These are phyloP conservation scores for Leishmania gerbilli DNA, from an alignment of 208 protist species.

Conservation along the genomic window DNA sequence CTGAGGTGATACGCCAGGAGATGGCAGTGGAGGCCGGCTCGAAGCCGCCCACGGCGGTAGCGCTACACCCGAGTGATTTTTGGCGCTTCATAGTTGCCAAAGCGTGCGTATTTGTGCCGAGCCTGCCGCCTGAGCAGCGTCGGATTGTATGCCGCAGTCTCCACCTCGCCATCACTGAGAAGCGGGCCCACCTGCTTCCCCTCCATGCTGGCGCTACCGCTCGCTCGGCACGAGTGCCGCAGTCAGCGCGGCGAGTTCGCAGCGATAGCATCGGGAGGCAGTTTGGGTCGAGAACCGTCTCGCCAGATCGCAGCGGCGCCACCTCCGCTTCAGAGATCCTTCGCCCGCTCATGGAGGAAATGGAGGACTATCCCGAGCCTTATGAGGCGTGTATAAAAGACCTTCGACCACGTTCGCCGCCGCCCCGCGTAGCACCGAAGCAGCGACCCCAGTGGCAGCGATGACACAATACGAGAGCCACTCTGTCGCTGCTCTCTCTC, in stretches of 20 bases:
- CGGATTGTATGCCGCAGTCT: constrained; percentile 48
- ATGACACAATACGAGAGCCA: neutral
- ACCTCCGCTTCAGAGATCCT: constrained; percentile 40
- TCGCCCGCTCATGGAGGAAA: constrained; percentile 64
- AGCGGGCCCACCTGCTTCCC: constrained; percentile 35
- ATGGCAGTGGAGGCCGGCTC: constrained; percentile 7
- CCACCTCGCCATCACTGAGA: constrained; percentile 47
- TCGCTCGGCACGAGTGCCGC: constrained; percentile 1
- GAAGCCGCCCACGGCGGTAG: constrained; percentile 5
- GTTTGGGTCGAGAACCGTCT: neutral
- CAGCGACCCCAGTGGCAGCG: neutral
- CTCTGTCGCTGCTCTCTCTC: neutral
- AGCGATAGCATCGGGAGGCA: neutral
- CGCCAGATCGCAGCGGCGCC: neutral
- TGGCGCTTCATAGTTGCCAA: constrained; percentile 82
- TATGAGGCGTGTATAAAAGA: constrained; percentile 39
- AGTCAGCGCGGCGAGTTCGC: neutral
- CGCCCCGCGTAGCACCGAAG: neutral
- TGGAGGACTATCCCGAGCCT: constrained; percentile 52
- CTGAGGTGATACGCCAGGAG: constrained; percentile 7
- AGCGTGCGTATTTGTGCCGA: constrained; percentile 76
- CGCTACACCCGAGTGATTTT: constrained; percentile 49
- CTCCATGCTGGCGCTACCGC: neutral
- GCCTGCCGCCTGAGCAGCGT: constrained; percentile 43
- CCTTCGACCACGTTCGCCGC: neutral